Conservation (phyloP, 108 stramenopile genomes). For the Pseudonitzschia multiseries region DNA sequence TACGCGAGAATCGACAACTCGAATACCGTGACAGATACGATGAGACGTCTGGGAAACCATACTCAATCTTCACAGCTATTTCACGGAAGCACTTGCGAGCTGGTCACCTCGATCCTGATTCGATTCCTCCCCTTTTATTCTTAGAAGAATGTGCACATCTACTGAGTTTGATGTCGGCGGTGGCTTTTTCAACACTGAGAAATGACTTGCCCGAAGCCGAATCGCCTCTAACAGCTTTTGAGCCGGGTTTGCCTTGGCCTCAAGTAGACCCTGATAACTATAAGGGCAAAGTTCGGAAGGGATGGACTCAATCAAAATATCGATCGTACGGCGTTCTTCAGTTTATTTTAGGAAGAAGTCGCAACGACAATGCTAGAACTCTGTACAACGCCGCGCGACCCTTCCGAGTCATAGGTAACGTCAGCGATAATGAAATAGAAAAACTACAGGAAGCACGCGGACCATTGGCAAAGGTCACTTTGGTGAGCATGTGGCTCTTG, state of each 20-base stretch:
- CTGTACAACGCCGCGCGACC: slow-evolving; percentile 73
- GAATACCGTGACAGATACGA: slow-evolving; percentile 12
- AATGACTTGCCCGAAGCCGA: slow-evolving; percentile 70
- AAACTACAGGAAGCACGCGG: slow-evolving; percentile 69
- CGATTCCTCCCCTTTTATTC: slow-evolving; percentile 44
- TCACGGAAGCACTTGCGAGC: slow-evolving; percentile 15
- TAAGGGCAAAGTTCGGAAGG: slow-evolving; percentile 45
- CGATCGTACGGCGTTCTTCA: slow-evolving; percentile 15
- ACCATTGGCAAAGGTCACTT: slow-evolving; percentile 66
- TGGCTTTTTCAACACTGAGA: slow-evolving; percentile 63
- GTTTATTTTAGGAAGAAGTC: slow-evolving; percentile 51
- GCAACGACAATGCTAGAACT: slow-evolving; percentile 47
- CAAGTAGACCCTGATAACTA: slow-evolving; percentile 55
- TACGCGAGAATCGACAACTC: neutral
- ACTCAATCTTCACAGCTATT: slow-evolving; percentile 21
- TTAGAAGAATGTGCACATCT: slow-evolving; percentile 73
- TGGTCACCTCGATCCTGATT: slow-evolving; percentile 23
- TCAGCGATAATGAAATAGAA: slow-evolving; percentile 61
- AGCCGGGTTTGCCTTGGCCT: slow-evolving; percentile 64
- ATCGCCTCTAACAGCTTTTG: slow-evolving; percentile 57
- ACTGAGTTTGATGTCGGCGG: slow-evolving; percentile 59
- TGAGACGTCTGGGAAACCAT: slow-evolving; percentile 9
- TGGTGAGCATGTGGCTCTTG: slow-evolving; percentile 65
- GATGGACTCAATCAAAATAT: slow-evolving; percentile 27
- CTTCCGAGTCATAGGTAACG: slow-evolving; percentile 73